phyloP scores from a whole-genome alignment of 441 rosid genomes.

The Kokia cookei region DNA sequence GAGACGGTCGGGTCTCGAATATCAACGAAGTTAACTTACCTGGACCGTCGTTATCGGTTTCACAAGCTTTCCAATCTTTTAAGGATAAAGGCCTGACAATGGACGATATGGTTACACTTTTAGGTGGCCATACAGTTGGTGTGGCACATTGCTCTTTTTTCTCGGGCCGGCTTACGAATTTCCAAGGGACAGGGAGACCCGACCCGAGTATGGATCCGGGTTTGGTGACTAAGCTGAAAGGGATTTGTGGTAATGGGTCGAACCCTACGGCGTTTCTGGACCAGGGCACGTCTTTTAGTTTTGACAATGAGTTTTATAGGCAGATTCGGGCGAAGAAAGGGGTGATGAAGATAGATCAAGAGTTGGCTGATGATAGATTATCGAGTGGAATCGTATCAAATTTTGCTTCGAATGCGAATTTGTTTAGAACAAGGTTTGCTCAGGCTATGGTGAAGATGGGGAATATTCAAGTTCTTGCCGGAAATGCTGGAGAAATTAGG shows the following conservation, averaged over 20 bases:
- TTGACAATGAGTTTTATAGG: constrained; percentile 39
- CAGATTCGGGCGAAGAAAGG: constrained; percentile 35
- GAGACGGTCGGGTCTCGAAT: constrained; percentile 35
- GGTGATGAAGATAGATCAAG: constrained; percentile 43
- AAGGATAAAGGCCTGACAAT: constrained; percentile 22
- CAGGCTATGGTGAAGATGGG: constrained; percentile 49
- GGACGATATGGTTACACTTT: constrained; percentile 40
- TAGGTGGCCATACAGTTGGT: constrained; percentile 55
- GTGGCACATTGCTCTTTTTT: constrained; percentile 47
- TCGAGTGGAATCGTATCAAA: constrained; percentile 24
- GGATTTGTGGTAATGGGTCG: constrained; percentile 15
- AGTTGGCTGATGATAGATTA: constrained; percentile 25
- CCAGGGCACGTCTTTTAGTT: constrained; percentile 28
- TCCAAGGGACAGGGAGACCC: constrained; percentile 19
- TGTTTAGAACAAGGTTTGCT: constrained; percentile 27
- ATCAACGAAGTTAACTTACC: constrained; percentile 34
- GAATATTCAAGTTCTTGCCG: constrained; percentile 29
- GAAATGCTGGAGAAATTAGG: constrained; percentile 45
- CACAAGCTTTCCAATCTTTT: constrained; percentile 24
- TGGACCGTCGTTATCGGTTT: constrained; percentile 22
- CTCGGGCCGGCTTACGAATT: constrained; percentile 21
- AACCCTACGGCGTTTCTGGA: constrained; percentile 42
- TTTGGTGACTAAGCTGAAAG: constrained; percentile 20
- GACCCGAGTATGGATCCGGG: constrained; percentile 36
- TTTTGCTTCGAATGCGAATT: constrained; percentile 20